Evolutionary conservation across 148 eudicot genomes (phyloP).

Genomic region (Salicornia ramosissima): DNA sequence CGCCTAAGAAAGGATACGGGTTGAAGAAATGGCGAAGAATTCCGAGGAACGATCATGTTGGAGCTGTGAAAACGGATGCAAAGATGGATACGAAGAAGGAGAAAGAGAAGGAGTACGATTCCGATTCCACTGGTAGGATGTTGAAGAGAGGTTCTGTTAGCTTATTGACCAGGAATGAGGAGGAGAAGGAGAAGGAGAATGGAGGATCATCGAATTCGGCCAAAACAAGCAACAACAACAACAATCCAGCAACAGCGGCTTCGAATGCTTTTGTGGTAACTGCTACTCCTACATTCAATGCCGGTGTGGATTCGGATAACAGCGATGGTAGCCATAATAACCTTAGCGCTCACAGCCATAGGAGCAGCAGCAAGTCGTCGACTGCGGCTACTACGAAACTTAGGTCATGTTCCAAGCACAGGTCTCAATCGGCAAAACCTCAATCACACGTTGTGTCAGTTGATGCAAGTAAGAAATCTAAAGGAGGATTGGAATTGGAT

Average conservation of each 20-base stretch:
- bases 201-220: slow-evolving; percentile 4
- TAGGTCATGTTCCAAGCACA: slow-evolving; percentile 34
- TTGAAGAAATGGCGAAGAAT: slow-evolving; percentile 84
- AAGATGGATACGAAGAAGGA: slow-evolving; percentile 22
- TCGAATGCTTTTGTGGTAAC: slow-evolving; percentile 23
- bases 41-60: slow-evolving; percentile 33
- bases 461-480: slow-evolving; percentile 53
- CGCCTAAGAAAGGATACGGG: slow-evolving; percentile 52
- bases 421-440: slow-evolving; percentile 22
- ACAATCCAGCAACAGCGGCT: slow-evolving; percentile 9
- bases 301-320: slow-evolving; percentile 50
- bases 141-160: slow-evolving; percentile 45
- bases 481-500: slow-evolving; percentile 39
- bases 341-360: not conserved
- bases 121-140: slow-evolving; percentile 30
- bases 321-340: slow-evolving; percentile 54
- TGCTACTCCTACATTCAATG: slow-evolving; percentile 33
- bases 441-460: slow-evolving; percentile 32
- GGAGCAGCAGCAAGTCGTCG: slow-evolving; percentile 66
- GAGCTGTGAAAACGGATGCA: slow-evolving; percentile 2
- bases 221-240: too few relatives aligned
- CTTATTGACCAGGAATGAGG: slow-evolving; percentile 19
- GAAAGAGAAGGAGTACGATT: slow-evolving; percentile 33
- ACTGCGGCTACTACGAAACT: slow-evolving; percentile 59
- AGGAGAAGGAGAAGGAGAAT: too few relatives aligned